A percentile compares a stretch with the other conserved stretches of the same genome.
phyloP scores from a whole-genome alignment of 2,329 filamentous ascomycete genomes.

The Aspergillus niger region DNA sequence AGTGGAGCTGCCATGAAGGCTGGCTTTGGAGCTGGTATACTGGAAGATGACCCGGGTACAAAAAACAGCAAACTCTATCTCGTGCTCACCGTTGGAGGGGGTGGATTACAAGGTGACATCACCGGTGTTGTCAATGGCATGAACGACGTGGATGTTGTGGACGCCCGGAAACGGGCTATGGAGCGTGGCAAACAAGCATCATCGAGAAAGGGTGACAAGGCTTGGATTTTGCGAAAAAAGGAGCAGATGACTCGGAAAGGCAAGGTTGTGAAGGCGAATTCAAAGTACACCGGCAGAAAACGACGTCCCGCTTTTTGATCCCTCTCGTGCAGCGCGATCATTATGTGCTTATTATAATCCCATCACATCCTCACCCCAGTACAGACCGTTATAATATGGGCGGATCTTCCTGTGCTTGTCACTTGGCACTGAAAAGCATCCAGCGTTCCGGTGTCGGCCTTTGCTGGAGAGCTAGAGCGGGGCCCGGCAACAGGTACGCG shows the following conservation, averaged over 20 bases:
- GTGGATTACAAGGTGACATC: constrained; percentile 69
- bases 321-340: neutral
- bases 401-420: neutral
- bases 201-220: constrained; percentile 52
- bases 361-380: neutral
- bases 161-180: constrained; percentile 60
- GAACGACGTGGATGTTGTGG: constrained; percentile 82
- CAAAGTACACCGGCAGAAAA: constrained; percentile 92
- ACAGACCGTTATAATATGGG: neutral
- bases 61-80: constrained; percentile 98
- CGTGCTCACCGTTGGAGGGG: constrained; percentile 83
- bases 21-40: constrained; percentile 89
- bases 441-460: neutral
- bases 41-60: constrained; percentile 94
- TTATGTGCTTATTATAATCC: neutral
- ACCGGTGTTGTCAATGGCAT: constrained; percentile 86
- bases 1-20: constrained; percentile 85
- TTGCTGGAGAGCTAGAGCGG: neutral
- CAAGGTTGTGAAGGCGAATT: constrained; percentile 87
- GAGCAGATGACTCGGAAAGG: constrained; percentile 92
- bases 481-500: neutral
- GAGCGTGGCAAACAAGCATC: constrained; percentile 44
- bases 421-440: neutral
- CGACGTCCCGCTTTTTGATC: constrained; percentile 72
- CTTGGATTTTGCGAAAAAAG: constrained; percentile 66